Percentiles rank a stretch among this genome's conserved stretches.
Conservation (phyloP, 1,139 yeast genomes). For the Meyerozyma guilliermondii region DNA sequence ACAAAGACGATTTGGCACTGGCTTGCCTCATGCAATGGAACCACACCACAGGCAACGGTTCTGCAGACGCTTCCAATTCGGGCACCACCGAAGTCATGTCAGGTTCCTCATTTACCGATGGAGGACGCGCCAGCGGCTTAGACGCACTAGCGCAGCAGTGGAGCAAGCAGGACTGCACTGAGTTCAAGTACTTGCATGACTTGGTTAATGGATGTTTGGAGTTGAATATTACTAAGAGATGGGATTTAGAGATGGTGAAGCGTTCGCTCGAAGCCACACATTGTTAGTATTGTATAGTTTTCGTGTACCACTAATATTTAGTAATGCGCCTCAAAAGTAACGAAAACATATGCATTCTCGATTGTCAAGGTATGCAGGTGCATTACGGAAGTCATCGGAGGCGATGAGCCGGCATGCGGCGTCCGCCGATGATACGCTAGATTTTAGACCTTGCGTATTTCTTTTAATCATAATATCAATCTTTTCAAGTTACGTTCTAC, state of each 20-base stretch:
- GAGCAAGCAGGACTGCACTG: slow-evolving; percentile 16
- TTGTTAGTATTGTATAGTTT: neutral
- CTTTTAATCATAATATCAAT: too few relatives aligned
- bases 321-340: neutral
- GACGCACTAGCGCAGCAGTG: slow-evolving; percentile 14
- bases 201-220: slow-evolving; percentile 53
- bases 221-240: slow-evolving; percentile 45
- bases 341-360: neutral
- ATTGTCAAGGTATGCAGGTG: neutral
- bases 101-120: neutral
- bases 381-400: neutral
- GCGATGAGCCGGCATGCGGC: too few relatives aligned
- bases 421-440: too few relatives aligned
- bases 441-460: too few relatives aligned
- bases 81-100: neutral
- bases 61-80: slow-evolving; percentile 4
- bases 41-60: slow-evolving; percentile 13
- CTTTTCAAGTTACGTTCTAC: too few relatives aligned
- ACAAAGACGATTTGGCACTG: slow-evolving; percentile 34
- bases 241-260: slow-evolving; percentile 38
- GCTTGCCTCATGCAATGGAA: slow-evolving; percentile 28
- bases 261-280: neutral
- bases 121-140: slow-evolving; percentile 1
- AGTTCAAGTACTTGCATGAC: slow-evolving; percentile 31
- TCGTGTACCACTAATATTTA: neutral